phyloP scores from a whole-genome alignment of 345 rosid genomes.

The Eucalyptus tenuipes region DNA sequence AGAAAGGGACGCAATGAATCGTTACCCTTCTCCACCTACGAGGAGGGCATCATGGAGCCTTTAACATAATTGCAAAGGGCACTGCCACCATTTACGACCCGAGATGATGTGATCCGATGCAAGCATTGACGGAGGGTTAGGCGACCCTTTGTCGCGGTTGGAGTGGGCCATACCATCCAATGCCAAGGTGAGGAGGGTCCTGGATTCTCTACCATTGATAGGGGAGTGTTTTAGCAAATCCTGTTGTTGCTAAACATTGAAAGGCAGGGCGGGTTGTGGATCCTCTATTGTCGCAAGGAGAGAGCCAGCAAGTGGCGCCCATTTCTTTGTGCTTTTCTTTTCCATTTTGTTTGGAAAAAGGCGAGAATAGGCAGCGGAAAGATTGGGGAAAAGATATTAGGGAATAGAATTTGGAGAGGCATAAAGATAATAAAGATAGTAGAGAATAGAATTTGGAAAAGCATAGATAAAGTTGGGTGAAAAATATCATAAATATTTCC shows the following conservation, averaged over 20 bases:
- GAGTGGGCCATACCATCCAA: accelerated
- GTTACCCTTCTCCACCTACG: neutral
- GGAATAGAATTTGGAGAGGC: neutral
- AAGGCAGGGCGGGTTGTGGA: accelerated
- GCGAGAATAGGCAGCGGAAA: neutral
- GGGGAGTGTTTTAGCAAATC: neutral
- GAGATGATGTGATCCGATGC: neutral
- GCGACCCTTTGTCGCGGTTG: neutral
- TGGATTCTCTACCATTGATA: neutral
- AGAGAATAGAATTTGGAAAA: neutral
- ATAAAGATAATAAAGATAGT: neutral
- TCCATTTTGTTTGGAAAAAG: neutral
- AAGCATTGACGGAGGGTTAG: neutral
- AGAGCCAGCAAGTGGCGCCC: accelerated
- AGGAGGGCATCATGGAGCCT: accelerated
- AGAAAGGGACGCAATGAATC: neutral
- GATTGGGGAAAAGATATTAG: neutral
- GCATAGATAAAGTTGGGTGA: neutral
- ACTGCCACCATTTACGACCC: accelerated
- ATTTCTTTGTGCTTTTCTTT: neutral
- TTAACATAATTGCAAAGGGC: neutral
- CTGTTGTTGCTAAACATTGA: accelerated
- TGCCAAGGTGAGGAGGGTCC: neutral
- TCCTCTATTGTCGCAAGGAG: neutral
- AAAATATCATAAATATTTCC: neutral